Conservation (phyloP, 2,329 filamentous ascomycete genomes). For the Fusarium avenaceum region DNA sequence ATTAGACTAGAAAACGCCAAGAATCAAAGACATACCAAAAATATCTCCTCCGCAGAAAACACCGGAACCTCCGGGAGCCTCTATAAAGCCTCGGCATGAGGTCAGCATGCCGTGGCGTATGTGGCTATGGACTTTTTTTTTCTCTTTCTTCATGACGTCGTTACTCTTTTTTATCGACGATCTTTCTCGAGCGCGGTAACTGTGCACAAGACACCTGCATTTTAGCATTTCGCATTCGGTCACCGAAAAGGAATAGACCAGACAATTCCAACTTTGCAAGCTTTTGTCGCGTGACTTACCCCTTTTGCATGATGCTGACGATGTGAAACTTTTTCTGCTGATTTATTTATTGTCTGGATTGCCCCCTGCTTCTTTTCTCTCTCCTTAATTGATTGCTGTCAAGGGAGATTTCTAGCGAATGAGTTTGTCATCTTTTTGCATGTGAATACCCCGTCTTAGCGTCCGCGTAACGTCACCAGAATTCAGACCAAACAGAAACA, state of each 20-base stretch:
- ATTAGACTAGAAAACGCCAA: slow-evolving; percentile 17
- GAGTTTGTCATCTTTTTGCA: slow-evolving; percentile 23
- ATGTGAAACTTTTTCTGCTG: slow-evolving; percentile 4
- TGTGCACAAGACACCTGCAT: slow-evolving; percentile 46
- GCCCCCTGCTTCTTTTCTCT: neutral
- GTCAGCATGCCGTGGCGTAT: neutral
- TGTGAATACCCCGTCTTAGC: slow-evolving; percentile 37
- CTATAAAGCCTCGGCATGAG: slow-evolving; percentile 26
- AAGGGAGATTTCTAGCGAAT: slow-evolving; percentile 18
- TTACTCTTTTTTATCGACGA: neutral
- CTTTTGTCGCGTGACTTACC: slow-evolving; percentile 46
- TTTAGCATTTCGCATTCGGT: slow-evolving; percentile 32
- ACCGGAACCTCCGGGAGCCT: slow-evolving; percentile 11
- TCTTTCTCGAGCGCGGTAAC: slow-evolving; percentile 34
- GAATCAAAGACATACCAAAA: neutral
- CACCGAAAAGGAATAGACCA: slow-evolving; percentile 43
- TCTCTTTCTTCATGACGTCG: slow-evolving; percentile 28
- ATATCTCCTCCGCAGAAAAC: neutral
- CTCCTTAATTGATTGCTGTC: neutral
- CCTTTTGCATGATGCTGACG: slow-evolving; percentile 25
- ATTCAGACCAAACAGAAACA: slow-evolving; percentile 23
- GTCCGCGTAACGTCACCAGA: slow-evolving; percentile 34
- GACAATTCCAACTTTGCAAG: slow-evolving; percentile 4
- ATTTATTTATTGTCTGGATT: neutral
- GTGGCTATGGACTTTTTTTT: slow-evolving; percentile 12